Conservation (phyloP, 495 filamentous ascomycete genomes). For the Lichina pygmaea region DNA sequence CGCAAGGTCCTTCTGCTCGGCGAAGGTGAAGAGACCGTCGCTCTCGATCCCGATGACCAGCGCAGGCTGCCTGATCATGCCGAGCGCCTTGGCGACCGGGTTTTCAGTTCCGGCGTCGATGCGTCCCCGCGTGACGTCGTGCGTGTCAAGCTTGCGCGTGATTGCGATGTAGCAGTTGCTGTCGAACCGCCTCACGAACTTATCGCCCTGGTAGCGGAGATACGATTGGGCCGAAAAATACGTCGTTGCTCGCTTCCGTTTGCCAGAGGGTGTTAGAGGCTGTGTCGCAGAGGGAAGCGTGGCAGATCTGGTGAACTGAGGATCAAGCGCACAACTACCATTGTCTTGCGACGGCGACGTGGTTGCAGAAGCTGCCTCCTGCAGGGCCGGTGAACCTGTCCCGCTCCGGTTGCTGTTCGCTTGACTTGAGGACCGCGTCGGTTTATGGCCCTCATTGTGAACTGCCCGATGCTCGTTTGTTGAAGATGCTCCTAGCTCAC, state of each 20-base stretch:
- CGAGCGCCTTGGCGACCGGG: conserved; percentile 45
- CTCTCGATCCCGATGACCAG: conserved; percentile 81
- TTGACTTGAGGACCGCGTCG: conserved; percentile 13
- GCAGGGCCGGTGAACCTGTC: too few species aligned
- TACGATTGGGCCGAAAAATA: conserved; percentile 97
- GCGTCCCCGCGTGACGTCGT: conserved; percentile 50
- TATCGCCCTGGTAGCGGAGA: conserved; percentile 87
- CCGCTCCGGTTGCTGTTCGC: neutral
- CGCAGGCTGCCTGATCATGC: conserved; percentile 59
- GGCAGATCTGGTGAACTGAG: conserved; percentile 32
- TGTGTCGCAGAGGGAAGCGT: neutral
- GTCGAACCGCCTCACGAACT: conserved; percentile 93
- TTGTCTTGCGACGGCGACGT: neutral
- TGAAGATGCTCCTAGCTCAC: conserved; percentile 21
- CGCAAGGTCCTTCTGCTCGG: conserved; percentile 80
- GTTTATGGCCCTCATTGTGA: conserved; percentile 83
- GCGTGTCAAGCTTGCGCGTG: conserved; percentile 94
- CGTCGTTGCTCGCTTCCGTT: conserved; percentile 33
- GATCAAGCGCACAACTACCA: conserved; percentile 17
- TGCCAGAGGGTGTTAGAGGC: conserved; percentile 8
- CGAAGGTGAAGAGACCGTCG: conserved; percentile 88
- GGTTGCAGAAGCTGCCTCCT: too few species aligned
- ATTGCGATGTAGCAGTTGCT: conserved; percentile 98
- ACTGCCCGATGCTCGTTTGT: conserved; percentile 73
- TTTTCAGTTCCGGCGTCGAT: conserved; percentile 3